Conservation (phyloP, 1,284 basidiomycete genomes). For the Puccinia brachypodii region DNA sequence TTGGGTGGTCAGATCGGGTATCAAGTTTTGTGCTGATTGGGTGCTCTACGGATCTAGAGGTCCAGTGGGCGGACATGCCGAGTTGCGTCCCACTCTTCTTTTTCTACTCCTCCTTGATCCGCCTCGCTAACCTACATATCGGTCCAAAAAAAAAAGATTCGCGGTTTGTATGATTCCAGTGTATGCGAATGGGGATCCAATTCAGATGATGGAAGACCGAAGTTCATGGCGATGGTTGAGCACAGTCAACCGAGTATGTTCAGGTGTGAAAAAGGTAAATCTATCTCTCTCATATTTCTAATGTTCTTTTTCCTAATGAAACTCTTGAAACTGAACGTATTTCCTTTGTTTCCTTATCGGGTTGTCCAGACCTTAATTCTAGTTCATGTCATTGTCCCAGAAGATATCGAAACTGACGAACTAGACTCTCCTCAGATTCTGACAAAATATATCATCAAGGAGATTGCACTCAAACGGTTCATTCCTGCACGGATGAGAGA, state of each 20-base stretch:
- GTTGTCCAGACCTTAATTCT: conserved; percentile 73
- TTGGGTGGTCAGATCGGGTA: conserved; percentile 94
- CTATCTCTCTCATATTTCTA: background rate
- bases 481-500: conserved; percentile 89
- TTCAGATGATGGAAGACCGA: conserved; percentile 63
- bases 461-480: conserved; percentile 81
- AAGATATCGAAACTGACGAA: conserved; percentile 63
- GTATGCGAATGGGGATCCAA: conserved; percentile 69
- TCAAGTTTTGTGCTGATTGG: conserved; percentile 97
- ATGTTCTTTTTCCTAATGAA: background rate
- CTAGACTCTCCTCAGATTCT: conserved; percentile 72
- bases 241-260: conserved; percentile 94
- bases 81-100: conserved; percentile 63
- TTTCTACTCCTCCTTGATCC: conserved; percentile 24
- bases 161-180: conserved; percentile 83
- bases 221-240: conserved; percentile 94
- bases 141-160: conserved; percentile 64
- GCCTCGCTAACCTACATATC: background rate
- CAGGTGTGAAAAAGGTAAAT: conserved; percentile 87
- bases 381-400: conserved; percentile 86
- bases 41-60: conserved; percentile 77
- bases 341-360: conserved; percentile 10
- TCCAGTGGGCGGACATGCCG: conserved; percentile 91
- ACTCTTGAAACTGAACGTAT: conserved; percentile 3
- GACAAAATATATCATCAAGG: conserved; percentile 72